These are phyloP conservation scores for Ceratocystis colombiana DNA, from an alignment of 2,329 filamentous ascomycete species.

Conservation along the genomic window DNA sequence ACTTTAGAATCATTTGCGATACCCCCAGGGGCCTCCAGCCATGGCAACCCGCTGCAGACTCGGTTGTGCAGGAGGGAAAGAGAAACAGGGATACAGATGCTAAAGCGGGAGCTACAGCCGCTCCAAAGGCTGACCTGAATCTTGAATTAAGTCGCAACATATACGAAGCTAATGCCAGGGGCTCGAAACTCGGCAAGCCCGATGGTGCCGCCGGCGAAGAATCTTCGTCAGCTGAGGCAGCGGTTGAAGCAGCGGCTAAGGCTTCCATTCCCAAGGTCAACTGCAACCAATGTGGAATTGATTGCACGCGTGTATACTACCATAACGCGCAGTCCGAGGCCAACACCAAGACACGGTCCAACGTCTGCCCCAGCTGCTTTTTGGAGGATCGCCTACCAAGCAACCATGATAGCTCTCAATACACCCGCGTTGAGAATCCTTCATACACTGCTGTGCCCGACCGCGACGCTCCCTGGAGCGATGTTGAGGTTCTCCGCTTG, in stretches of 20 bases:
- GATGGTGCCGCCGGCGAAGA: slow-evolving; percentile 71
- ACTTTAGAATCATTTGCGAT: slow-evolving; percentile 92
- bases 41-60: slow-evolving; percentile 81
- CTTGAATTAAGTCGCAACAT: slow-evolving; percentile 91
- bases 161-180: slow-evolving; percentile 84
- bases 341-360: slow-evolving; percentile 63
- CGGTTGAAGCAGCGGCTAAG: slow-evolving; percentile 54
- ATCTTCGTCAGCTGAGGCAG: slow-evolving; percentile 51
- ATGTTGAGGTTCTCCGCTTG: slow-evolving; percentile 77
- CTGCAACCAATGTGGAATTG: slow-evolving; percentile 85
- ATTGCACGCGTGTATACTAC: slow-evolving; percentile 62
- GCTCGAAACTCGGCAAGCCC: slow-evolving; percentile 55
- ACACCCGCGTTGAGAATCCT: slow-evolving; percentile 82
- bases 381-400: slow-evolving; percentile 72
- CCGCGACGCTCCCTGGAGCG: slow-evolving; percentile 79
- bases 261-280: slow-evolving; percentile 59
- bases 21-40: slow-evolving; percentile 90
- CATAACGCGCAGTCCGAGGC: slow-evolving; percentile 48
- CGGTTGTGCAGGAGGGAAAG: slow-evolving; percentile 53
- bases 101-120: slow-evolving; percentile 55
- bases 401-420: slow-evolving; percentile 69
- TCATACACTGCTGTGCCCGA: slow-evolving; percentile 68
- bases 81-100: slow-evolving; percentile 59
- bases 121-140: slow-evolving; percentile 70
- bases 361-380: slow-evolving; percentile 86